These are phyloP conservation scores for Meyerozyma guilliermondii DNA, from an alignment of 1,139 yeast species.

Conservation along the genomic window DNA sequence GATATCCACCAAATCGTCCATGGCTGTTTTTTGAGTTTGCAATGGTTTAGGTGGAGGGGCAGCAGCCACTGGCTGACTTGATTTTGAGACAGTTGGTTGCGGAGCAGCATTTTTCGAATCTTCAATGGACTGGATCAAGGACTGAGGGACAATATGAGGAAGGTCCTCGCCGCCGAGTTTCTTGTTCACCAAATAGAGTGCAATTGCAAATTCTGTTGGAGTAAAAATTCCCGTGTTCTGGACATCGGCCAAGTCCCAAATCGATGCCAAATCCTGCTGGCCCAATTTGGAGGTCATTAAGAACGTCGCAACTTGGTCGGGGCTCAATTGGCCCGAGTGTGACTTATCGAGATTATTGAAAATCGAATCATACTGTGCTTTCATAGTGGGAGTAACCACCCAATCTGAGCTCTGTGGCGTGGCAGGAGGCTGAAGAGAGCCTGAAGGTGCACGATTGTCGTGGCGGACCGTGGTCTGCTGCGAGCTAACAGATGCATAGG, in stretches of 20 bases:
- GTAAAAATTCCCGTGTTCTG: slow-evolving; percentile 82
- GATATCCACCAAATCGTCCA: slow-evolving; percentile 63
- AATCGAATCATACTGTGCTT: slow-evolving; percentile 71
- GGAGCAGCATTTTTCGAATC: slow-evolving; percentile 6
- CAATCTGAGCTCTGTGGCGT: slow-evolving; percentile 40
- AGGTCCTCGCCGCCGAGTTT: slow-evolving; percentile 70
- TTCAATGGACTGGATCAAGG: slow-evolving; percentile 36
- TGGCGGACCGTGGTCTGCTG: slow-evolving; percentile 41
- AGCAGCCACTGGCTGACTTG: slow-evolving; percentile 7
- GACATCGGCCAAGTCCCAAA: slow-evolving; percentile 94
- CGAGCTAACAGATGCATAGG: slow-evolving; percentile 49
- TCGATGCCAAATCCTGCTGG: slow-evolving; percentile 79
- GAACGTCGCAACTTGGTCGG: slow-evolving; percentile 82
- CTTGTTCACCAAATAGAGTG: slow-evolving; percentile 88
- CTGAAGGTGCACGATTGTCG: slow-evolving; percentile 11
- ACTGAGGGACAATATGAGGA: slow-evolving; percentile 65
- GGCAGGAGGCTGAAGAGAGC: slow-evolving; percentile 5
- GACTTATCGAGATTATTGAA: slow-evolving; percentile 73
- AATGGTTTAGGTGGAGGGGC: slow-evolving; percentile 7
- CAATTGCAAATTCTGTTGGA: slow-evolving; percentile 81
- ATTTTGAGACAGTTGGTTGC: neutral
- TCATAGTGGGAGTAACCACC: slow-evolving; percentile 64
- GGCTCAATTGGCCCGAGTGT: slow-evolving; percentile 59
- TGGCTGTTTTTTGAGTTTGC: slow-evolving; percentile 44
- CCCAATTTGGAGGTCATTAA: slow-evolving; percentile 82